phyloP scores from a whole-genome alignment of 345 rosid species.

The Citrus unshiu region DNA sequence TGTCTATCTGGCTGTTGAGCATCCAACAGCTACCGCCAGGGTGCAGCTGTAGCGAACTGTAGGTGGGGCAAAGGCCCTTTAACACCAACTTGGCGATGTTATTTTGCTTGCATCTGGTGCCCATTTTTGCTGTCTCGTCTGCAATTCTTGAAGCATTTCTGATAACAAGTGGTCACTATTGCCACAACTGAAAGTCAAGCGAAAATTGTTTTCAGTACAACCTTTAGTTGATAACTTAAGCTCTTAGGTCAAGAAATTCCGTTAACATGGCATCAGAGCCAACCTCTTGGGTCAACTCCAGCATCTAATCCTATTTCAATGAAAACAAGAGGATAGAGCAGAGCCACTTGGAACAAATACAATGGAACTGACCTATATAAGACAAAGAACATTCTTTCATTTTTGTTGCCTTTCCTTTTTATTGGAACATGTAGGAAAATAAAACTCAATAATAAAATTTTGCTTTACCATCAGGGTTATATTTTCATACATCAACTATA shows the following conservation, averaged over 20 bases:
- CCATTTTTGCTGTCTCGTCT: not conserved
- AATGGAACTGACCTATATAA: not conserved
- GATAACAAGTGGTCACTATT: not conserved
- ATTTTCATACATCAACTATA: not conserved
- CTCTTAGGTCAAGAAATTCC: not conserved
- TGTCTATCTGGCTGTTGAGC: not conserved
- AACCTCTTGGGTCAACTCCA: not conserved
- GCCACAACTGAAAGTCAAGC: not conserved
- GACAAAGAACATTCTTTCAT: not conserved
- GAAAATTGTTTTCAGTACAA: not conserved
- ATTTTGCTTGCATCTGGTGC: not conserved
- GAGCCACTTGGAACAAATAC: not conserved
- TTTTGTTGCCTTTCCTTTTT: not conserved
- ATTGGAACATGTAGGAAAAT: not conserved
- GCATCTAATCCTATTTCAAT: not conserved
- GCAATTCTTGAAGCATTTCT: not conserved
- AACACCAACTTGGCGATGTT: not conserved
- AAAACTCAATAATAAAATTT: not conserved
- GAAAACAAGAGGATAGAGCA: not conserved
- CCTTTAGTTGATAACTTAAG: too few relatives aligned
- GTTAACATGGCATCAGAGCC: not conserved
- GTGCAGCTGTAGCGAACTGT: not conserved
- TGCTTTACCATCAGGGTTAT: not conserved
- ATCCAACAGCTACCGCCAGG: not conserved
- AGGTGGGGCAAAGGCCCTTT: too few relatives aligned